A percentile compares a stretch with the other conserved stretches of the same genome.
phyloP scores from a whole-genome alignment of 257 asterid species.

The Rehmannia glutinosa region DNA sequence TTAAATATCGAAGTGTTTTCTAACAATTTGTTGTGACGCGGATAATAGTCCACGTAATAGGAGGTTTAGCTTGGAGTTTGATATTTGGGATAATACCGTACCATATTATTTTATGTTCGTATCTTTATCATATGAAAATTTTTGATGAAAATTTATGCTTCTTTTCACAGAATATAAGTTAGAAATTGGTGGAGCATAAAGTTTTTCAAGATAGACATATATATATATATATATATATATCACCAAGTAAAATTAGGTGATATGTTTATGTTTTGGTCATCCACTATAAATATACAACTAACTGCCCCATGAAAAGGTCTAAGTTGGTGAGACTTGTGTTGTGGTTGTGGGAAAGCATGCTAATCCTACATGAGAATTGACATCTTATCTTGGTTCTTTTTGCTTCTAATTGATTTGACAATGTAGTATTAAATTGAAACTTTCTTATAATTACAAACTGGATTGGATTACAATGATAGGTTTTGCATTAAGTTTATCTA shows the following conservation, averaged over 20 bases:
- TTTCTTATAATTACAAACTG: background rate
- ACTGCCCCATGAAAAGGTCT: constrained; percentile 18
- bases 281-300: constrained; percentile 19
- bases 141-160: background rate
- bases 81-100: too few species aligned
- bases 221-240: too few species aligned
- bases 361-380: constrained; percentile 7
- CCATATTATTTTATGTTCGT: too few species aligned
- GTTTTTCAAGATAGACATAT: background rate
- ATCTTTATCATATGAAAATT: background rate
- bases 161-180: background rate
- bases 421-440: background rate
- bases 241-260: constrained; percentile 29
- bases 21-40: too few species aligned
- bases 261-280: constrained; percentile 27
- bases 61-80: too few species aligned
- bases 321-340: constrained; percentile 26
- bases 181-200: background rate
- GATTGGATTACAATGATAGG: background rate
- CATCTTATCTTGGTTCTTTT: constrained; percentile 4
- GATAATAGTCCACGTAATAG: too few species aligned
- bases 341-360: background rate
- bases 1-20: too few species aligned
- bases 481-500: background rate
- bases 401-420: constrained; percentile 2